Evolutionary conservation across 306 rosid species (phyloP), one percentile per base, ranked within the genome.

Genomic region (Inga leiocalycina): DNA sequence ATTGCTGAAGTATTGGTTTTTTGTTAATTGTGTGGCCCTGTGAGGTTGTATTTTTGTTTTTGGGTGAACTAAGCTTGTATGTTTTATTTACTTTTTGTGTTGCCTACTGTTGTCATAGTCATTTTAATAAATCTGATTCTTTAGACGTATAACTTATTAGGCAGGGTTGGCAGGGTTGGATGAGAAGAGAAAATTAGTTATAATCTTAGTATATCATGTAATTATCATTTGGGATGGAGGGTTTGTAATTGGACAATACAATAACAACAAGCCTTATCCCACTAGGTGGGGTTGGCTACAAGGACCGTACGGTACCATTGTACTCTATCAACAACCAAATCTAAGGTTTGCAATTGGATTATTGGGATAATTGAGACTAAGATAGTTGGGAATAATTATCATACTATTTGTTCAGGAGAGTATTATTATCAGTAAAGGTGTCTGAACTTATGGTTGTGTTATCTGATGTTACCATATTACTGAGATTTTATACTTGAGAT

Each of bases 1-100:
- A 67, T 67, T 81, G 59, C 37, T 73, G 34, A 34, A 61, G 37
- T 74, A 67, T 69, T 49, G 71, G 41, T 39, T 39, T 46, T 59
- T 56, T 41, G 34, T 59, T 37, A 19, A 43, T 52, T 76, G 41
- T 79, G 39, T 75, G 71, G 70, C 19, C 12, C 65, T 22, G 12
- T 59, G 10, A 59, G 11, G 14, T 6, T 56, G 66, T 57, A 59
- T 59, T 59, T 22, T 59, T 59, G 64, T 22, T 15, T 22, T 59
- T 59, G 66, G 66, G 66, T 10, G 66, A 59, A 59, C 22, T 54
- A 54, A 75, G 57, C 43, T 27, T 27, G 51, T 37, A 4, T 35
- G 2, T 54, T 3, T 67, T 74, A 27, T 75, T 66, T 65, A 20
- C 30, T 32, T 79, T 15, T 71, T 46, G 20, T 83, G 45, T 20